A percentile compares a stretch with the other conserved stretches of the same genome.
Evolutionary conservation across 1,284 basidiomycete genomes (phyloP).

Genomic region (Sporisorium exsertum): DNA sequence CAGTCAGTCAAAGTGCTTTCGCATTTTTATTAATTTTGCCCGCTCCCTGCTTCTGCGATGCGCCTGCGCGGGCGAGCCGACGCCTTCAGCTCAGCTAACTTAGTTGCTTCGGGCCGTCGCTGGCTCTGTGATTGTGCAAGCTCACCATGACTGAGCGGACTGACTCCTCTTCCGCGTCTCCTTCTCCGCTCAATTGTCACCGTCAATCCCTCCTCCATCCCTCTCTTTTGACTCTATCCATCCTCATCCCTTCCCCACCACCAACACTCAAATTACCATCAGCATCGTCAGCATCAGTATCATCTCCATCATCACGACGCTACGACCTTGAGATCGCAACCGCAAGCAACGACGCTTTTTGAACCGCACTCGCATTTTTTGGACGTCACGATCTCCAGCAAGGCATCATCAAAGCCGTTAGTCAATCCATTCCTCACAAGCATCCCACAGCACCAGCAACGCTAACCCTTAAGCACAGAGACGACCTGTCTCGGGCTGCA

Average conservation of each 20-base stretch:
- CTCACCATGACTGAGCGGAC: neutral
- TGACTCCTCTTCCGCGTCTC: neutral
- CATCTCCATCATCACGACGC: neutral
- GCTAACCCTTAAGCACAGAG: neutral
- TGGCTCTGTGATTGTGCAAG: neutral
- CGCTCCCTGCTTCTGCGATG: too few relatives aligned
- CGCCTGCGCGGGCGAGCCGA: too few relatives aligned
- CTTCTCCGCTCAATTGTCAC: constrained; percentile 2
- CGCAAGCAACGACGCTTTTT: neutral
- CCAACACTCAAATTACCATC: neutral
- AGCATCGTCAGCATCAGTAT: neutral
- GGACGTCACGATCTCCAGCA: neutral
- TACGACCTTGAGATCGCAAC: neutral
- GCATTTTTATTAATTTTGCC: too few relatives aligned
- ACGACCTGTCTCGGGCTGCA: neutral
- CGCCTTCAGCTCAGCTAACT: neutral
- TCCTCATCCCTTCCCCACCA: neutral
- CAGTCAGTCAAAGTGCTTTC: too few relatives aligned
- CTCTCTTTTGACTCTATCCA: neutral
- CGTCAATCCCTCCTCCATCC: neutral
- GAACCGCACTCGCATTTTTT: neutral
- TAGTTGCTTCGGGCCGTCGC: neutral
- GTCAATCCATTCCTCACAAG: neutral
- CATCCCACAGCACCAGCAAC: too few relatives aligned
- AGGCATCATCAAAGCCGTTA: neutral